Percentiles rank a stretch among this genome's conserved stretches.
These are phyloP conservation scores for Cornus suecica DNA, from an alignment of 148 eudicot genomes.

Conservation along the genomic window DNA sequence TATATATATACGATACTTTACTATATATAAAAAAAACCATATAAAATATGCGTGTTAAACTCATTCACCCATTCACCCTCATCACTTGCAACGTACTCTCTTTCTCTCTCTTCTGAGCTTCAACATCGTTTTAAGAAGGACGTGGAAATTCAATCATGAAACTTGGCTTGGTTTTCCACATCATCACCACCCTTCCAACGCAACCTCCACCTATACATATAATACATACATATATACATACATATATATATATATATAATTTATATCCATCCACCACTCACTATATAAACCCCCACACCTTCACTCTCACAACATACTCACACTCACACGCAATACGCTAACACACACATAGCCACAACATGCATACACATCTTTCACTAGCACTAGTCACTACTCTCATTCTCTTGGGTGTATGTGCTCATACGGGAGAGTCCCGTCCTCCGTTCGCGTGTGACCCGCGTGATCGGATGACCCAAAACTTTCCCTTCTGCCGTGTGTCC, in stretches of 20 bases:
- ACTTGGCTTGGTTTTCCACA: conserved; percentile 11
- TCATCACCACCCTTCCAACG: conserved; percentile 25
- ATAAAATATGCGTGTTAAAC: conserved; percentile 29
- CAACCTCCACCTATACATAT: conserved; percentile 25
- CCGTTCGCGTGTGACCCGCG: conserved; percentile 79
- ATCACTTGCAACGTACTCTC: background rate
- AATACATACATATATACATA: conserved; percentile 18
- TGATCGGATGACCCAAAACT: conserved; percentile 34
- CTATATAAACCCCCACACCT: background rate
- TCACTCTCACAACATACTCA: background rate
- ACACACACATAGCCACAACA: background rate
- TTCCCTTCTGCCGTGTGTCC: conserved; percentile 57
- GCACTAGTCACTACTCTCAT: conserved; percentile 2
- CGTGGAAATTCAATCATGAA: conserved; percentile 44
- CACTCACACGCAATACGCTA: background rate
- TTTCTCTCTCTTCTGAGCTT: background rate
- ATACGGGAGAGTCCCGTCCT: conserved; percentile 28
- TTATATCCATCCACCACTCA: no score
- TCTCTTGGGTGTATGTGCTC: background rate
- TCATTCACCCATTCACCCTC: conserved; percentile 21
- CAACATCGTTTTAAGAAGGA: conserved; percentile 8
- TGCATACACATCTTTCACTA: conserved; percentile 6
- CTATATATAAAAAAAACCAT: background rate
- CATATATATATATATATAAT: conserved; percentile 18
- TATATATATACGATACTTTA: background rate